These are phyloP conservation scores for Umbelopsis vinacea DNA, from an alignment of 192 early-diverging fungal genomes.

Conservation along the genomic window DNA sequence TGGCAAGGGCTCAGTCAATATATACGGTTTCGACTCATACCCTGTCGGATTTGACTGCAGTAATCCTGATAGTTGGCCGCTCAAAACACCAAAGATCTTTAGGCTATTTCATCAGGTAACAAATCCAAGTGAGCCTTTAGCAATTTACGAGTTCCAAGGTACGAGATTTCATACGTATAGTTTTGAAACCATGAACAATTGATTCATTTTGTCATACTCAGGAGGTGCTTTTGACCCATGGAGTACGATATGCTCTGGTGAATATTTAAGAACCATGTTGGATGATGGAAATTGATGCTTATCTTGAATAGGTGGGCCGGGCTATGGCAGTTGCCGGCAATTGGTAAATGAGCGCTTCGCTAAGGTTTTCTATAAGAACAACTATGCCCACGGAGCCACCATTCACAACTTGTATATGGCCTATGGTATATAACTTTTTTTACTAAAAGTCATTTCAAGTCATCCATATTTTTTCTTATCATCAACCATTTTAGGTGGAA, in stretches of 20 bases:
- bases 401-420: constrained; percentile 66
- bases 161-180: no score
- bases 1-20: neutral
- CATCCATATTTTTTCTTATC: neutral
- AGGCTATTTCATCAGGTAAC: neutral
- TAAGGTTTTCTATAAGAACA: constrained; percentile 36
- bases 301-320: neutral
- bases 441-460: neutral
- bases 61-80: neutral
- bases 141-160: constrained; percentile 21
- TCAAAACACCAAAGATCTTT: neutral
- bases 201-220: no score
- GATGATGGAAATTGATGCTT: neutral
- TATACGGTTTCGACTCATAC: constrained; percentile 16
- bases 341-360: constrained; percentile 14
- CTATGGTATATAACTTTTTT: constrained; percentile 48
- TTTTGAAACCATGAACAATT: no score
- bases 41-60: constrained; percentile 24
- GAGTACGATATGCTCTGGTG: no score
- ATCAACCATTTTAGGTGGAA: neutral
- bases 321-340: neutral
- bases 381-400: constrained; percentile 59
- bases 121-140: neutral
- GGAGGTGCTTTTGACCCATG: no score
- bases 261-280: neutral